Evolutionary conservation across 2,329 filamentous ascomycete species (phyloP), one percentile per base, ranked within the genome.

Genomic region (Fusarium globosum): DNA sequence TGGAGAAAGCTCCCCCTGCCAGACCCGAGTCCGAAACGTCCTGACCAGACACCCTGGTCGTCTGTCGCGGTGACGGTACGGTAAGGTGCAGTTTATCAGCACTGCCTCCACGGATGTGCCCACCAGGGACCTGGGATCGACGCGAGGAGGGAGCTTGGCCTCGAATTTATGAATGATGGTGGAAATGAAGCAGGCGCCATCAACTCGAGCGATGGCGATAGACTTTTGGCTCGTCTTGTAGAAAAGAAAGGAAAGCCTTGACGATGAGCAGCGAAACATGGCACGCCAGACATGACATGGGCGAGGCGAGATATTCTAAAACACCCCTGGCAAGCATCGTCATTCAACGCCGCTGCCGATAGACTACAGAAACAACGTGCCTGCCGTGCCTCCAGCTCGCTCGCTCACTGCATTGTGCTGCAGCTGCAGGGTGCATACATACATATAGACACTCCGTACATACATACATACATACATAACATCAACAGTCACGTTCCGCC

Each of bases 61-160:
- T 65, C 73, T 69, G 71, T 72, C 76, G 68, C 65, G 70, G 70
- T 66, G 76, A 75, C 70, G 61, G 72, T 68, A 48, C 66, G 33
- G 56, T 55, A 45, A 39, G 63, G 55, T 69, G 65, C 65, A 69
- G 46, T 68, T 71, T 64, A 73, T 58, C 71, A 72, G 76, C 76
- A 78, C 76, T 77, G 76, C 76, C 76, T 78, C 76, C 72, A 77
- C 72, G 74, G 68, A 73, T 78, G 76, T 77, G 75, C 72, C 76
- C 75, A 78, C 72, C 58, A 39, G 61, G 63, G 52, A 41, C 49
- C 59, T 69, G 60, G 63, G 76, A 78, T 78, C 75, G 76, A 70
- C 76, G 67, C 62, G 73, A 75, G 60, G 65, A 71, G 66, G 52
- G 49, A 65, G 45, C 69, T 71, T 70, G 69, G 59, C 41, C 41